Base-by-base conservation (phyloP, 768 basidiomycete genomes). In the Fomitopsis serialis region DNA sequence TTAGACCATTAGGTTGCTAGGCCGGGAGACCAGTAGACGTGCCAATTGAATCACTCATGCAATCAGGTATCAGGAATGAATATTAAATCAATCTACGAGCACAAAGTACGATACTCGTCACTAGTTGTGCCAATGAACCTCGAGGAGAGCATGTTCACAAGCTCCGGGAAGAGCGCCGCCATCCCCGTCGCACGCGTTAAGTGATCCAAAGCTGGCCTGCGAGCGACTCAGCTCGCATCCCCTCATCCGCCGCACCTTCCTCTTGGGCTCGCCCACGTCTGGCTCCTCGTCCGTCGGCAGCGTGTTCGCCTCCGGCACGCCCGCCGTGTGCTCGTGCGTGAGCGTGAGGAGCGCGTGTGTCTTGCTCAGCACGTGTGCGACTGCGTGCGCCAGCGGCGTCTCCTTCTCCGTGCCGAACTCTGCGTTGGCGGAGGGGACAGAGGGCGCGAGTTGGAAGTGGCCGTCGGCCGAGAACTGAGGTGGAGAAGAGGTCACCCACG, bases 401-500 rank as follows among this genome's bases (percentile, higher is more conserved):
- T 64, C 61, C 65, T 58, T 52, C 55, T 56, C 56, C 13, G 45
- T 19, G 15, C 15, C 8, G 35, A 9, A 60, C 34, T 23, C 40
- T 19, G 15, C 15, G 37, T 6, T 5, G 5, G 13, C 6, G 45
- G 17, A 29, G 50, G 42, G n/a, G n/a, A n/a, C n/a, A 5, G 34
- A 36, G 36, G 42, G 32, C 48, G 42, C 46, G 37, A 2, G 42
- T n/a, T 24, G 62, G n/a, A 57, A 54, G 44, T 15, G 53, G 22
- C 67, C 84, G 97, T 62, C 94, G 87, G 0, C 84, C 94, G 3
- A 96, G 76, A 24, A 95, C 82, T 52, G 98, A 81, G 1, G 96
- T 90, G 6, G 93, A 93, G 73, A 98, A 98, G 52, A 98, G 83
- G 68, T 99, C 97, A 15, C 97, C 97, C 11, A 97, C 95, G 23